These are phyloP conservation scores for Antarctomyces pellizariae DNA, from an alignment of 495 filamentous ascomycete genomes.

Conservation along the genomic window DNA sequence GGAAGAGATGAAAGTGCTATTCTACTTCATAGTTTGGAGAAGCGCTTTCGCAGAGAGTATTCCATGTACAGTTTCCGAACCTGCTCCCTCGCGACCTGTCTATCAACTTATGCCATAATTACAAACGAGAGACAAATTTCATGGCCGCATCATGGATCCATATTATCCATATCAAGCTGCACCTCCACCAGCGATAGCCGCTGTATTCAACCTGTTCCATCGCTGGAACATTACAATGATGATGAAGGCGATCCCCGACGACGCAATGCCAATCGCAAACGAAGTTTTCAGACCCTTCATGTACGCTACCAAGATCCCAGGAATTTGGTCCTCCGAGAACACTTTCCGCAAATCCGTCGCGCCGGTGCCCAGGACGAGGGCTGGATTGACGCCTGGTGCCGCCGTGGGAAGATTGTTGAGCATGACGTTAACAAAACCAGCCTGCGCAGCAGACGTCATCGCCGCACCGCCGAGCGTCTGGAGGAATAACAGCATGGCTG, in stretches of 20 bases:
- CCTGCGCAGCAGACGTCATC: constrained; percentile 21
- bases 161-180: too few relatives aligned
- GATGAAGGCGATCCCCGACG: constrained; percentile 10
- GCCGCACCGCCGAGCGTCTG: constrained; percentile 26
- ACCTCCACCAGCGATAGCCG: too few relatives aligned
- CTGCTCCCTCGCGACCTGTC: too few relatives aligned
- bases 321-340: constrained; percentile 21
- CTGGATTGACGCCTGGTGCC: constrained; percentile 21
- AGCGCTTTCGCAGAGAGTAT: too few relatives aligned
- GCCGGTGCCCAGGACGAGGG: constrained; percentile 21
- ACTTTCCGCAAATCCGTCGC: constrained; percentile 25
- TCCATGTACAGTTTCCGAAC: too few relatives aligned
- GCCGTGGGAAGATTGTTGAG: constrained; percentile 13
- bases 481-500: constrained; percentile 14
- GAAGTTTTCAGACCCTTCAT: constrained; percentile 29
- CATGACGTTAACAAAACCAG: constrained; percentile 22
- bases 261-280: constrained; percentile 19
- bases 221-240: too few relatives aligned
- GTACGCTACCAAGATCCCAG: constrained; percentile 29
- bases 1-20: too few relatives aligned
- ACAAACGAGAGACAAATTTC: too few relatives aligned
- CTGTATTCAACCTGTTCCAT: too few relatives aligned
- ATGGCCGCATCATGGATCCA: too few relatives aligned
- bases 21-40: too few relatives aligned
- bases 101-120: too few relatives aligned